These are phyloP conservation scores for Talaromyces pinophilus DNA, from an alignment of 2,329 filamentous ascomycete species.

Conservation along the genomic window DNA sequence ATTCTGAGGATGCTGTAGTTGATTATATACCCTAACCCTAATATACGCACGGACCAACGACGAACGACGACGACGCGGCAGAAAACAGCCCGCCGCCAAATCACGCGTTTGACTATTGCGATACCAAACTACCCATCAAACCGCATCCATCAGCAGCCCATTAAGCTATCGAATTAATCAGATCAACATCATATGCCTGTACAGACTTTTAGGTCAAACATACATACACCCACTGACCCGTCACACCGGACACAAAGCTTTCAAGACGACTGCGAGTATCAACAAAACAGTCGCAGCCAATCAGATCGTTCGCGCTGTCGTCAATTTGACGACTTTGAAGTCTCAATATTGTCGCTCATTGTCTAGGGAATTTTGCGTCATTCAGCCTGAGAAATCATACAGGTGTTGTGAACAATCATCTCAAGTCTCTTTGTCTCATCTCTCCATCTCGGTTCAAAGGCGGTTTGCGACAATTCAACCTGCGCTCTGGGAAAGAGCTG, in stretches of 20 bases:
- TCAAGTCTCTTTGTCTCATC: slow-evolving; percentile 4
- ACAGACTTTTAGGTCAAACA: too few relatives aligned
- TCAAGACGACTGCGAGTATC: neutral
- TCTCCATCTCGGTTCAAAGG: neutral
- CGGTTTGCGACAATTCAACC: too few relatives aligned
- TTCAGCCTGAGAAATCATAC: neutral
- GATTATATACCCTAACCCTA: neutral
- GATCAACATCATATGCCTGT: too few relatives aligned
- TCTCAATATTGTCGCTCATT: neutral
- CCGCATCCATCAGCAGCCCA: neutral
- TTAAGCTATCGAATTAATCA: neutral
- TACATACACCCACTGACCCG: neutral
- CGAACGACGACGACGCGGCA: slow-evolving; percentile 13
- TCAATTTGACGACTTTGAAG: neutral
- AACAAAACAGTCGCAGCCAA: slow-evolving; percentile 8
- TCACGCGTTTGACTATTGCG: slow-evolving; percentile 6
- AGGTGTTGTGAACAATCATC: neutral
- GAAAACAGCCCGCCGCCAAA: slow-evolving; percentile 15
- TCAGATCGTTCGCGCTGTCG: slow-evolving; percentile 3
- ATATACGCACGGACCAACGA: slow-evolving; percentile 13
- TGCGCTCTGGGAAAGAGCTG: neutral
- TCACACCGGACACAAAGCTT: neutral
- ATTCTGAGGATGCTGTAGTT: neutral
- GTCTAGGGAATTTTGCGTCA: neutral
- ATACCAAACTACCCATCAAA: neutral